These are phyloP conservation scores for Castanea mollissima DNA, from an alignment of 306 rosid genomes.

Conservation along the genomic window DNA sequence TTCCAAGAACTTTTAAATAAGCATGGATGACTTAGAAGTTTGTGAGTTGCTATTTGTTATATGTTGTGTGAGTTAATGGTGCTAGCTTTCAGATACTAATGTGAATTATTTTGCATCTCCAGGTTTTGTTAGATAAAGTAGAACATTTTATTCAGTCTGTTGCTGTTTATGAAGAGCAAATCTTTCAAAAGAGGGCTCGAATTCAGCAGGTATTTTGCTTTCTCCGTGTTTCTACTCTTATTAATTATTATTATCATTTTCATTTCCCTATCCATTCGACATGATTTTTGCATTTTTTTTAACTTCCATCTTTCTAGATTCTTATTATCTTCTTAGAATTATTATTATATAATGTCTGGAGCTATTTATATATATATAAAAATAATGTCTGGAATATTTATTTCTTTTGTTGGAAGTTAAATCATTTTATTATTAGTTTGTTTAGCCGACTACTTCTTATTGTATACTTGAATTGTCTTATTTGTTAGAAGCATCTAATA, in stretches of 20 bases:
- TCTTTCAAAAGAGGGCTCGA: conserved; percentile 88
- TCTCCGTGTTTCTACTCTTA: conserved; percentile 1
- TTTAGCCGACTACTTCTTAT: not conserved
- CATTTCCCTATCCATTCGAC: not conserved
- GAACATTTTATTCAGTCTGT: conserved; percentile 80
- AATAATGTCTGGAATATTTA: not conserved
- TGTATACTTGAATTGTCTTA: not conserved
- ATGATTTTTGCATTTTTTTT: not conserved
- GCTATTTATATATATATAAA: not conserved
- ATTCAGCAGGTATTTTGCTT: conserved; percentile 73
- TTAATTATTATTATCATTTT: not conserved
- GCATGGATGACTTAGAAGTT: not conserved
- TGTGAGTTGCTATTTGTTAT: not conserved
- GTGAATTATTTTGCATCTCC: conserved; percentile 23
- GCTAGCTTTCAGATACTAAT: not conserved
- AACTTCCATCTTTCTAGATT: not conserved
- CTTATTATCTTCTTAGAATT: not conserved
- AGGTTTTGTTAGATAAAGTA: conserved; percentile 84
- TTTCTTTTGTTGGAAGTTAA: not conserved
- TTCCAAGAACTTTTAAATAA: too few species aligned
- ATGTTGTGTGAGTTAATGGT: too few species aligned
- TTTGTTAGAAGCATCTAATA: not conserved
- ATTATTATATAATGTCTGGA: not conserved
- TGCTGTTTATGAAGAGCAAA: conserved; percentile 80
- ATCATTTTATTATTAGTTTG: not conserved